Conservation (phyloP, 305 asterid genomes). For the Solanum hybrid region DNA sequence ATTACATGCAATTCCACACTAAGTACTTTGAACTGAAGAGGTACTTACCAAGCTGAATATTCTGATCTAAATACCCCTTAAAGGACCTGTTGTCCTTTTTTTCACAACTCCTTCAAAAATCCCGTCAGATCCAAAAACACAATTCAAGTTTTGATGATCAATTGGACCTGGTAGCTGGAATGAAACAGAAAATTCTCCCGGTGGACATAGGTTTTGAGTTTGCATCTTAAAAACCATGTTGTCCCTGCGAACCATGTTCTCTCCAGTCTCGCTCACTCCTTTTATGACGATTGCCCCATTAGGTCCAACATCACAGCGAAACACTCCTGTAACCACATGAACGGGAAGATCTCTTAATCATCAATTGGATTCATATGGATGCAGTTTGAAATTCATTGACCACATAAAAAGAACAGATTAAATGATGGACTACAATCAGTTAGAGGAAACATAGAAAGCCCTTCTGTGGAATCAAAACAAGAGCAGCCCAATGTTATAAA, state of each 20-base stretch:
- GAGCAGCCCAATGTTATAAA: not conserved
- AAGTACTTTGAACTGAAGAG: not conserved
- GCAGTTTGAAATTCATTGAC: not conserved
- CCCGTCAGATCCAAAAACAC: conserved; percentile 33
- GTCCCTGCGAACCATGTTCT: conserved; percentile 11
- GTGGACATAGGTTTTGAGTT: conserved; percentile 25
- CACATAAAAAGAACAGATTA: not conserved
- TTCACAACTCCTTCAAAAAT: conserved; percentile 37
- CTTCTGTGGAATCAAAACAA: not conserved
- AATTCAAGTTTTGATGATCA: conserved; percentile 19
- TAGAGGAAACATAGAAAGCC: not conserved
- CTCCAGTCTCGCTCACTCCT: conserved; percentile 26
- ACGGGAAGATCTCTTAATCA: not conserved
- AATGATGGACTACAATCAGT: not conserved
- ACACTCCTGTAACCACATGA: conserved; percentile 15
- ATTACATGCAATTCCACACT: not conserved
- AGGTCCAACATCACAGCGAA: conserved; percentile 28
- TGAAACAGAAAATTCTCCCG: conserved; percentile 33
- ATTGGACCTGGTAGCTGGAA: conserved; percentile 39
- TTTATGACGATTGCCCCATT: conserved; percentile 19
- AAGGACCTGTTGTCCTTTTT: conserved; percentile 13
- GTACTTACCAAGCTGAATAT: not conserved
- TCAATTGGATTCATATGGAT: not conserved
- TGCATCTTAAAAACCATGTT: conserved; percentile 31
- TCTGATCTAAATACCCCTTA: not conserved